Conservation (phyloP, 768 basidiomycete genomes). For the Agaricus blazei region DNA sequence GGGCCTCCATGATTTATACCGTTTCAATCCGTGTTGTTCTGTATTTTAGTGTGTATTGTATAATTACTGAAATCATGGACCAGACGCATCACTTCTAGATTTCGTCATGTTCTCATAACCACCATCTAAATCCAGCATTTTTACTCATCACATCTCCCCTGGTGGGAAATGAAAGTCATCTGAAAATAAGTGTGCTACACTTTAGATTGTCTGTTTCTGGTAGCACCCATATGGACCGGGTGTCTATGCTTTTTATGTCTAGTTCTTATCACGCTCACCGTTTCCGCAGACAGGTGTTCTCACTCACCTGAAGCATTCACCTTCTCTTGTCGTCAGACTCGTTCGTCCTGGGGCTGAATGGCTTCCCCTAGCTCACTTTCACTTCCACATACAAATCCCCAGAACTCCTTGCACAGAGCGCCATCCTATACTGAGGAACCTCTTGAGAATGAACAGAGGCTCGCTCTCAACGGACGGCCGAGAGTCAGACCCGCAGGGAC, state of each 20-base stretch:
- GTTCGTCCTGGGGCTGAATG: conserved; percentile 27
- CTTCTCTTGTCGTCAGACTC: too few species aligned
- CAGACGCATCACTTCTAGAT: neutral
- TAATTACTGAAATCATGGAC: conserved; percentile 5
- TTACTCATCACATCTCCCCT: neutral
- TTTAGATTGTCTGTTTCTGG: too few species aligned
- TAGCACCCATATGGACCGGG: neutral
- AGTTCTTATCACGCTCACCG: neutral
- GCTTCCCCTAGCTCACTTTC: conserved; percentile 51
- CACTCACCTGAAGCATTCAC: too few species aligned
- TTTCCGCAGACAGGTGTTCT: too few species aligned
- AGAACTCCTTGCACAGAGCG: conserved; percentile 27
- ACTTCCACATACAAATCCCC: conserved; percentile 41
- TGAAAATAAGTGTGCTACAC: too few species aligned
- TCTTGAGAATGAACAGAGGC: conserved; percentile 44
- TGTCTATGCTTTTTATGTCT: neutral
- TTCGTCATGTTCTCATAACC: conserved; percentile 3
- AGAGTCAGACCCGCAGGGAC: conserved; percentile 37
- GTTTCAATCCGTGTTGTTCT: conserved; percentile 8
- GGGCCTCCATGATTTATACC: conserved; percentile 7
- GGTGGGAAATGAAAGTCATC: too few species aligned
- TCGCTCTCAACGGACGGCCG: conserved; percentile 39
- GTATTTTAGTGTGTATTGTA: conserved; percentile 10
- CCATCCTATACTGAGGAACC: conserved; percentile 54
- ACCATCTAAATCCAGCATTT: conserved; percentile 2